Conservation (phyloP, 2,329 filamentous ascomycete species). For the Aureobasidium sp. region DNA sequence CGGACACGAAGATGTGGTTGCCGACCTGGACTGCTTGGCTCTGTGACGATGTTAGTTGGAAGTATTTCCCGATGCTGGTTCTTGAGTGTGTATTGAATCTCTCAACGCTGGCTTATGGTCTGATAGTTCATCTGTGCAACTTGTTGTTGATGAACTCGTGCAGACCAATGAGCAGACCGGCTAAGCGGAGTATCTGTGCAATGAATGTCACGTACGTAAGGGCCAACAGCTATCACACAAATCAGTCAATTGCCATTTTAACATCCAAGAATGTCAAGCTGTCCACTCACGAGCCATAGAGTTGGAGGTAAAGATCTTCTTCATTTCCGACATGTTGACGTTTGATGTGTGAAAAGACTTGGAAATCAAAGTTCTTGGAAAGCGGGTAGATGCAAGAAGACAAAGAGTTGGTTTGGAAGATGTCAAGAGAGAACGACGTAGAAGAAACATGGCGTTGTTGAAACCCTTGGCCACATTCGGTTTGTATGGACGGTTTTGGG, state of each 20-base stretch:
- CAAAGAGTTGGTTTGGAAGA: not conserved
- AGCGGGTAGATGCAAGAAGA: not conserved
- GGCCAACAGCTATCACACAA: conserved; percentile 31
- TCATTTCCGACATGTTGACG: conserved; percentile 34
- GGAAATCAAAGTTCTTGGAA: not conserved
- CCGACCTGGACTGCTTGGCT: conserved; percentile 59
- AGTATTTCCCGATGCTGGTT: not conserved
- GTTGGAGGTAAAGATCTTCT: conserved; percentile 36
- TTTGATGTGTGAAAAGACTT: conserved; percentile 9
- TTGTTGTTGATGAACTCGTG: too few species aligned
- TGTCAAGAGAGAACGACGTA: conserved; percentile 9
- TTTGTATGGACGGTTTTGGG: conserved; percentile 9
- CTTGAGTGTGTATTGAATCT: not conserved
- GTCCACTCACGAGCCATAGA: conserved; percentile 34
- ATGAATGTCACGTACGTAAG: conserved; percentile 31
- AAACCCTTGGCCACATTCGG: not conserved
- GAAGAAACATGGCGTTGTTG: conserved; percentile 1
- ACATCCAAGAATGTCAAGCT: not conserved
- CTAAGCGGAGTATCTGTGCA: not conserved
- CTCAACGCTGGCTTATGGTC: not conserved
- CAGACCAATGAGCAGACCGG: not conserved
- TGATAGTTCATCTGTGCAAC: not conserved
- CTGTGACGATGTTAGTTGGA: conserved; percentile 21
- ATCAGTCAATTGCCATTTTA: conserved; percentile 16
- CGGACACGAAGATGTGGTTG: conserved; percentile 63